Evolutionary conservation across 2,329 filamentous ascomycete species (phyloP), one percentile per base, ranked within the genome.

Genomic region (Cryphonectria radicalis): DNA sequence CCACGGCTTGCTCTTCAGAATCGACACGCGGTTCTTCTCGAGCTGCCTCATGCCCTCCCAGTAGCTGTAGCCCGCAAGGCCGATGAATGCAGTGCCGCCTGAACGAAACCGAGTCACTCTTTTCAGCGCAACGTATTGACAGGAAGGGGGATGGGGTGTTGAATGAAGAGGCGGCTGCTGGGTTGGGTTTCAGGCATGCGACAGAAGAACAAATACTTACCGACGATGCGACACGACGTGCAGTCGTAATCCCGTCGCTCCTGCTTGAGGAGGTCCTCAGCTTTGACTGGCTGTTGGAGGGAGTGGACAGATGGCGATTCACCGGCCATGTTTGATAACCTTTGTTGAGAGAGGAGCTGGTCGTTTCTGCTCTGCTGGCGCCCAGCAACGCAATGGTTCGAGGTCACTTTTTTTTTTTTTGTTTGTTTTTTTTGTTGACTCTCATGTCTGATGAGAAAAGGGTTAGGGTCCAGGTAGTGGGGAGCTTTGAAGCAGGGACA

Each of bases 41-140:
- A 96, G 87, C 80, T 95, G 92, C 66, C 85, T 84, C 80, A 90
- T 91, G 71, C 93, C 93, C 3, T 91, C 92, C 73, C 90, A 84
- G 81, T 94, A 95, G 80, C 90, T 94, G 81, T 95, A 96, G 0
- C 86, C 90, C 4, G 90, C 93, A 22, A 95, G 88, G 1, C 91
- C 92, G 70, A 93, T 84, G 74, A 96, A 94, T 0, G 92, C 91
- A 55, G 90, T 87, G 77, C 92, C 91, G 62, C 93, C 93, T 95
- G 76, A 70, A 32, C 1, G 37, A 40, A 40, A 3, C 10, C 37
- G 37, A 40, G 37, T 42, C 62, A 28, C n/a, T 55, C 46, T 6
- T 6, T 22, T 55, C 25, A 53, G 42, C 35, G 28, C 17, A 66
- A 17, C n/a, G 43, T 8, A 55, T 6, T 2, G 35, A 37, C 14